A percentile compares a stretch with the other conserved stretches of the same genome.
These are phyloP conservation scores for Helianthus annuus DNA, from an alignment of 129 eudicot species.

Conservation along the genomic window HanXRQr2.0-SUNRISE NC_035435.2:153825992-153826491, in stretches of 20 bases:
- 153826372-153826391: slow-evolving; percentile 14
- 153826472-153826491: background rate
- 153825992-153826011: background rate
- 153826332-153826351: slow-evolving; percentile 27
- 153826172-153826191: background rate
- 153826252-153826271: no score
- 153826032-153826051: background rate
- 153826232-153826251: no score
- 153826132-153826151: slow-evolving; percentile 28
- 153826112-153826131: slow-evolving; percentile 26
- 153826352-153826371: slow-evolving; percentile 20
- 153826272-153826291: slow-evolving; percentile 11
- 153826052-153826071: slow-evolving; percentile 6
- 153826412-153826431: slow-evolving; percentile 13
- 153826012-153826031: slow-evolving; percentile 6
- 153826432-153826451: slow-evolving; percentile 24
- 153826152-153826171: slow-evolving; percentile 5
- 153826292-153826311: background rate
- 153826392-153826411: slow-evolving; percentile 28
- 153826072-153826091: slow-evolving; percentile 63
- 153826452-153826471: slow-evolving; percentile 10
- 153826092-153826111: slow-evolving; percentile 63
- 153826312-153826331: slow-evolving; percentile 21
- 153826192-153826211: slow-evolving; percentile 12
- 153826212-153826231: background rate